Evolutionary conservation across 257 asterid species (phyloP), one percentile per base, ranked within the genome.

Genomic region (Nicotiana obtusifolia): DNA sequence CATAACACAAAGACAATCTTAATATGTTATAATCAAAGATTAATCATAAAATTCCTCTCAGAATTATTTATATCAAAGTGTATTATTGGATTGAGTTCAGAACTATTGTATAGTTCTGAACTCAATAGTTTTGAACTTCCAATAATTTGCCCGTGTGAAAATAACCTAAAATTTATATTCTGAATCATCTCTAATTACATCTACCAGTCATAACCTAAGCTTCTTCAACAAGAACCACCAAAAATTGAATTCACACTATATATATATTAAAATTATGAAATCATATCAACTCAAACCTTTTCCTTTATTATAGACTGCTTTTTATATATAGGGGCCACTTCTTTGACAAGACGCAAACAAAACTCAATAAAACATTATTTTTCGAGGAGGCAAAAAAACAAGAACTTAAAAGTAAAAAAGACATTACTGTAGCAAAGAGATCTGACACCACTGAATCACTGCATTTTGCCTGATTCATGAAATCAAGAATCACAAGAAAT

Each of bases 301-400:
- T 24, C 14, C 44, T 31, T 14, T 81, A 41, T 82, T 30, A 64
- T n/a, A 35, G 35, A 22, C 6, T 47, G 82, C 14, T 47, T 44
- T 22, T 73, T 7, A n/a, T 17, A 0, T 24, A 47, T 31, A 4
- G 33, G 89, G 90, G 81, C 91, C 90, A 83, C 80, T 61, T 80
- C 53, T 81, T 71, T 87, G 83, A 85, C 86, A 79, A 53, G 90
- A 92, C 94, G 89, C 83, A 83, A 83, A 86, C 91, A 88, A 86
- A 84, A 86, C 84, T 87, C 88, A 93, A 89, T 53, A 47, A 78
- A 79, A 71, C 62, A 56, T 13, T 73, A 59, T 30, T 49, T 49
- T 73, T 71, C 37, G 14, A 13, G 56, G 64, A 2, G 30, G 49
- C 31, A 68, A 52, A 64, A 37, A 28, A 81, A 81, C 33, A 64